Percentiles rank a stretch among this genome's conserved stretches.
Evolutionary conservation across 2,329 filamentous ascomycete species (phyloP).

Genomic region (Aureobasidium melanogenum): DNA sequence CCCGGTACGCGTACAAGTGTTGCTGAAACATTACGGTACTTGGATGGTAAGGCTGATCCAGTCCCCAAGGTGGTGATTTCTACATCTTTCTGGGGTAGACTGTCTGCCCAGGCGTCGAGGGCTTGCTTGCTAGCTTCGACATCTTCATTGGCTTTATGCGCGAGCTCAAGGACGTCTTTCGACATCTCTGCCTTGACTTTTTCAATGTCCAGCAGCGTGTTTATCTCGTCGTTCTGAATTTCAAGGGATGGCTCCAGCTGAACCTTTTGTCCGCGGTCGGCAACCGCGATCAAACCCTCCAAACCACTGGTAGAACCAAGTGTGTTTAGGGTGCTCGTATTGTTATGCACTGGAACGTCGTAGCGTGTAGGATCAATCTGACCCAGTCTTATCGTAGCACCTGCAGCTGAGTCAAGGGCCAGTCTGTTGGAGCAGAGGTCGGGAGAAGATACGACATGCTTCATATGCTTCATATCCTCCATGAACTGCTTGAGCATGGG

Average conservation of each 20-base stretch:
- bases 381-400: slow-evolving; percentile 59
- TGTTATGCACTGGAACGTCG: slow-evolving; percentile 57
- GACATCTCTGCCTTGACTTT: slow-evolving; percentile 35
- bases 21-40: slow-evolving; percentile 89
- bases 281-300: slow-evolving; percentile 19
- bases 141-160: slow-evolving; percentile 33
- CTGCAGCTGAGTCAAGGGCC: slow-evolving; percentile 56
- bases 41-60: slow-evolving; percentile 80
- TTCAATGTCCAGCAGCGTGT: slow-evolving; percentile 42
- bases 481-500: slow-evolving; percentile 61
- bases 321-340: slow-evolving; percentile 29
- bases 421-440: slow-evolving; percentile 71
- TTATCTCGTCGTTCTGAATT: slow-evolving; percentile 39
- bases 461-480: slow-evolving; percentile 46
- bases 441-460: slow-evolving; percentile 69
- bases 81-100: slow-evolving; percentile 63
- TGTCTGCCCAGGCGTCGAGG: slow-evolving; percentile 49
- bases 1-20: slow-evolving; percentile 78
- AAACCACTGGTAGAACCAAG: not conserved
- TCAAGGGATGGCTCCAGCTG: slow-evolving; percentile 29
- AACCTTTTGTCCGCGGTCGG: slow-evolving; percentile 26
- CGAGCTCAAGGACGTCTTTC: slow-evolving; percentile 45
- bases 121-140: slow-evolving; percentile 30
- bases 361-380: slow-evolving; percentile 68
- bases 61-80: slow-evolving; percentile 86